phyloP scores from a whole-genome alignment of 768 basidiomycete genomes.

The Pisolithus tinctorius region DNA sequence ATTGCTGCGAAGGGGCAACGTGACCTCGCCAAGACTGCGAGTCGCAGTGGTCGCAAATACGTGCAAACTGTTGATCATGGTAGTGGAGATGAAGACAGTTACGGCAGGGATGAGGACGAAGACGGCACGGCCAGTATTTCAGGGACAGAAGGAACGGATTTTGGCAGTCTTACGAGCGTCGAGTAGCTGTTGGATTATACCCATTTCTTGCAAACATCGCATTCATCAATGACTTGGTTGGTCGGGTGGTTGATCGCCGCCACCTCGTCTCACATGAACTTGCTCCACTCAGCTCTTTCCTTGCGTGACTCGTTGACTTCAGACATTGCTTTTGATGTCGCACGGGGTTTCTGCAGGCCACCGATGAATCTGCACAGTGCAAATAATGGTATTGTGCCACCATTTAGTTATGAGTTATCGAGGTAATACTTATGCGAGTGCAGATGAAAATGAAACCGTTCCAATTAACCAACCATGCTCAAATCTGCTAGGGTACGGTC shows the following conservation, averaged over 20 bases:
- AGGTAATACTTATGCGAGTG: no score
- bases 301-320: no score
- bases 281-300: no score
- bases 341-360: no score
- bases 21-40: not conserved
- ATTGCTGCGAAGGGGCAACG: not conserved
- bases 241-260: not conserved
- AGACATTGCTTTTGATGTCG: no score
- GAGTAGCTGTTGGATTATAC: conserved; percentile 24
- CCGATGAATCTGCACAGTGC: no score
- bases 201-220: not conserved
- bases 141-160: conserved; percentile 34
- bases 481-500: no score
- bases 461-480: no score
- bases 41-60: not conserved
- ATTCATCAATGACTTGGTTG: not conserved
- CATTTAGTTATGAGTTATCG: no score
- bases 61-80: not conserved
- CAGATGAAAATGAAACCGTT: no score
- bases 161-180: conserved; percentile 47
- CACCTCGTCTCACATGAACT: no score
- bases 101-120: conserved; percentile 19
- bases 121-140: conserved; percentile 34
- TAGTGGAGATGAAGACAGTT: not conserved
- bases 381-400: no score